Evolutionary conservation across 306 rosid species (phyloP), one percentile per base, ranked within the genome.

Genomic region (Neltuma alba): DNA sequence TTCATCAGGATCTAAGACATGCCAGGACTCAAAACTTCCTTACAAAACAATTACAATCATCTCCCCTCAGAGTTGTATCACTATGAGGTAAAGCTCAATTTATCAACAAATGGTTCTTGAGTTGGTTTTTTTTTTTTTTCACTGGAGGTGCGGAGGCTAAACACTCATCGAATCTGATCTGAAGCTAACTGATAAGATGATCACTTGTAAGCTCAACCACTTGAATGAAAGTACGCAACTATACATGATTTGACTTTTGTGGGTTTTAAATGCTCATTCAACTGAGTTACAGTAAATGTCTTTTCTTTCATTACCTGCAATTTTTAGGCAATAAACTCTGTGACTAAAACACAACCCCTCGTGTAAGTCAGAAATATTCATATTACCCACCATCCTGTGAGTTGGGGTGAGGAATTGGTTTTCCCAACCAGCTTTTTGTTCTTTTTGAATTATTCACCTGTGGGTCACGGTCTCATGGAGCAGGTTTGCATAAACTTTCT

Each of bases 121-220:
- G 30, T 65, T 70, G 80, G 79, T 78, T 79, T 86, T n/a, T n/a
- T n/a, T n/a, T n/a, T n/a, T n/a, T n/a, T 76, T n/a, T 77, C 66
- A 82, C 75, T 69, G 69, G 70, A 81, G 82, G 85, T 54, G 83
- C 72, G 18, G 74, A 60, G 68, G 65, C 80, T 70, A 65, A 64
- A 69, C 90, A 86, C 52, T 83, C 93, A 85, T 80, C 81, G 81
- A 87, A 90, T 78, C 92, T 84, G 86, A 90, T 83, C 91, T 84
- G 86, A 90, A 89, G 88, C 91, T n/a, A 92, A 85, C 83, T 75
- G 34, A 88, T 66, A 75, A 92, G 91, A 79, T 90, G 93, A 77
- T 88, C 92, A 76, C 88, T 90, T n/a, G 87, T 90, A 72, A 92
- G 85, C n/a, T 89, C 93, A 63, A 92, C 89, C 61, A 90, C 95